Base-by-base conservation (phyloP, 2,329 filamentous ascomycete genomes). In the Stachybotrys chlorohalonatus region DNA sequence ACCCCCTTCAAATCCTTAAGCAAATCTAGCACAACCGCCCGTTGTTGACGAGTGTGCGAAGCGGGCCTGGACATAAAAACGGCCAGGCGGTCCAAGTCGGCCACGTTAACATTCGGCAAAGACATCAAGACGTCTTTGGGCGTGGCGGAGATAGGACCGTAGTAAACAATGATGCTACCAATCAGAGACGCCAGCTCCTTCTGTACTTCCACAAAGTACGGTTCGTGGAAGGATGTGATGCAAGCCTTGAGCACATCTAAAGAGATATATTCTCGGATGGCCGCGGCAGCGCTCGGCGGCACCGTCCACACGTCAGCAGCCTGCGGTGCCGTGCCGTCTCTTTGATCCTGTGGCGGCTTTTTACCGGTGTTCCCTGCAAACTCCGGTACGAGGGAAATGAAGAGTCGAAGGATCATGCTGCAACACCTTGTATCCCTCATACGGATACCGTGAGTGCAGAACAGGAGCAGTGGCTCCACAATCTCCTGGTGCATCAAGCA, bases 151-250 rank as follows among this genome's bases (percentile, higher is more conserved):
- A 82, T 70, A 0, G 82, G 75, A 11, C 83, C 82, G 67, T 96
- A 96, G 57, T 88, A 81, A 8, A 87, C 80, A 62, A 96, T 78
- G 57, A 97, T 94, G 5, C 86, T 82, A 0, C 92, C 92, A 58
- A 99, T 96, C 45, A 97, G 78, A 24, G 85, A 82, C 1, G 91
- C 93, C 24, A 99, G 79, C 52, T 99, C 92, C 67, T 92, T 93
- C 65, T 99, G 94, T 58, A 95, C 83, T 62, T 99, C 94, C 39
- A 96, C 92, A 70, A 97, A 99, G 70, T 97, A 96, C 0, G 90
- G 86, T 61, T 99, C 94, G 71, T 97, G 89, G 52, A 99, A 83
- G 2, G 89, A 95, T 1, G 86, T 89, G 67, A 96, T 89, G 64
- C 89, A 93, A 0, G 91, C 90, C 73, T 92, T 90, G 52, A 99